A percentile compares a stretch with the other conserved stretches of the same genome.
Evolutionary conservation across 306 rosid genomes (phyloP).

Genomic region (Cucurbita argyrosperma): DNA sequence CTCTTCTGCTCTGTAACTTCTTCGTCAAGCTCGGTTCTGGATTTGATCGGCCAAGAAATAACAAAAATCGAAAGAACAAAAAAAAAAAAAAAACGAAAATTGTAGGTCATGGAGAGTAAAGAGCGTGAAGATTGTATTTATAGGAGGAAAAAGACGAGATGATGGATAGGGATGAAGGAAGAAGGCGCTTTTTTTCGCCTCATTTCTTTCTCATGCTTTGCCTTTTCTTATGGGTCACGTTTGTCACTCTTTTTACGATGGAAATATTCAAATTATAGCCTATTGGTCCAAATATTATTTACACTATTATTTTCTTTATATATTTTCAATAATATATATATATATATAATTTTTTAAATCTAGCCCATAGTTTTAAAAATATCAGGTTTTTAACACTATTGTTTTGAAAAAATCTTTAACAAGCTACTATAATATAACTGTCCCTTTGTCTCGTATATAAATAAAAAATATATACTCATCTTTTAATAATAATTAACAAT

Average conservation of each 20-base stretch:
- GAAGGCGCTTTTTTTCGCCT: neutral
- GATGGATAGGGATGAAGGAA: neutral
- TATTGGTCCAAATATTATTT: too few species aligned
- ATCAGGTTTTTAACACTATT: too few species aligned
- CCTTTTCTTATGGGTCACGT: constrained; percentile 6
- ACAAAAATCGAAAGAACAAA: neutral
- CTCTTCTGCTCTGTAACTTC: neutral
- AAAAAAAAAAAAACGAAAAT: neutral
- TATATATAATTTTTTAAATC: too few species aligned
- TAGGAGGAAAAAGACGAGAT: neutral
- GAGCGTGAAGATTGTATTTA: neutral
- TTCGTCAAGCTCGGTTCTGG: neutral
- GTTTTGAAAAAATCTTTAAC: too few species aligned
- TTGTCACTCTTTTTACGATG: neutral
- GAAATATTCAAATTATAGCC: neutral
- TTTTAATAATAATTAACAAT: too few species aligned
- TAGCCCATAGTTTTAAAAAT: too few species aligned
- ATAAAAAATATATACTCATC: too few species aligned
- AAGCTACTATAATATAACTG: too few species aligned
- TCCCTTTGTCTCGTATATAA: too few species aligned
- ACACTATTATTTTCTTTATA: too few species aligned
- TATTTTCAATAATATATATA: too few species aligned
- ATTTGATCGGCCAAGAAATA: neutral
- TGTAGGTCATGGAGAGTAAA: neutral
- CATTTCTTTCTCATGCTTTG: neutral